Evolutionary conservation across 345 rosid species (phyloP), one percentile per base, ranked within the genome.

Genomic region (Cardiospermum halicacabum): DNA sequence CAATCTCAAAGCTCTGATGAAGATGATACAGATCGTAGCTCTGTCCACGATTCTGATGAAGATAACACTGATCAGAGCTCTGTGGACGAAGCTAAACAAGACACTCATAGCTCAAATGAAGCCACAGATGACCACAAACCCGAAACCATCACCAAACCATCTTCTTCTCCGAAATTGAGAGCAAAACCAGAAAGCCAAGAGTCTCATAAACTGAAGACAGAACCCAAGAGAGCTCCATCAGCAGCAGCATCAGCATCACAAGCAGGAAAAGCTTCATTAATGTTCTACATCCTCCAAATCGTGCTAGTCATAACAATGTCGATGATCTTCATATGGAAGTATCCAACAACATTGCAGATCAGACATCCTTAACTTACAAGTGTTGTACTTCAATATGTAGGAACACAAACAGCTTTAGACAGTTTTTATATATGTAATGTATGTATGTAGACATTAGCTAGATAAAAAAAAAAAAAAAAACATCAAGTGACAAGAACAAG

Each of bases 1-100:
- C n/a, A n/a, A n/a, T n/a, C 10, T 34, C 39, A 34, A 34, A 34
- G 39, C 39, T 34, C 39, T 34, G 39, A 34, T 34, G 39, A 11
- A 11, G 39, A 39, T 11, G 43, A 42, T 71, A 76, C 80, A 82
- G 90, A 34, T 34, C 6, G 8, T 34, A 34, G 39, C 39, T 4
- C 39, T 4, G 73, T 54, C 28, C 24, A 24, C 36, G 71, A 74
- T 62, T 59, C 45, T 54, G 30, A 60, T 12, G 71, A 72, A 24
- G 74, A 58, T n/a, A 55, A 28, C 60, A 2, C 9, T 34, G 56
- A 32, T 64, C 25, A 16, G n/a, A n/a, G 22, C 56, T 56, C n/a
- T n/a, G n/a, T n/a, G n/a, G n/a, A n/a, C n/a, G n/a, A n/a, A n/a
- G n/a, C n/a, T n/a, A n/a, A n/a, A n/a, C n/a, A n/a, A n/a, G n/a